Evolutionary conservation across 2,329 filamentous ascomycete genomes (phyloP), one percentile per base, ranked within the genome.

Genomic region (Paraphoma sp.): DNA sequence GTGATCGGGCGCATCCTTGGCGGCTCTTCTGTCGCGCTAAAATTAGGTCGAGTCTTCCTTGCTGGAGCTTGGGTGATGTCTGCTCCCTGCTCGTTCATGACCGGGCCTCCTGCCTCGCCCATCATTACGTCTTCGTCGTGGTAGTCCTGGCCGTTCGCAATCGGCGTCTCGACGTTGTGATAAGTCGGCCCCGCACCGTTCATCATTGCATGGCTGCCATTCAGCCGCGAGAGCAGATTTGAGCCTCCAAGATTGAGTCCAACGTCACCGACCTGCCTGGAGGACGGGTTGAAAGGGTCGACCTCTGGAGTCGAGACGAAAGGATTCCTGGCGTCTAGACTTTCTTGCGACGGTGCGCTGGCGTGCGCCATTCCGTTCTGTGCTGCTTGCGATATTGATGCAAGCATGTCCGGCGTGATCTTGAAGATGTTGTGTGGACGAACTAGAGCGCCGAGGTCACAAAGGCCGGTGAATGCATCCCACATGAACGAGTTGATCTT

Each of bases 401-500:
- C 78, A 51, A 85, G 77, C 76, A 90, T 83, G 60, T 90, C 88
- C 18, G 84, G 79, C 14, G 85, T 92, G 66, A 90, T 80, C 72
- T 88, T 92, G 80, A 97, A 99, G 60, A 97, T 90, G 69, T 96
- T 97, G 28, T 88, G 85, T 9, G 95, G 87, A 53, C 91, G 88
- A 52, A 98, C 84, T 63, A 88, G 88, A 44, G 92, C 89, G 80
- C 86, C 87, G 43, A 86, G 91, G 71, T 97, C 93, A 73, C 93
- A 97, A 7, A 99, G 84, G 14, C 87, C 89, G 18, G 89, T 88
- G 69, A 98, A 98, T 0, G 94, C 93, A 81, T 99, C 95, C 95
- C 95, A 99, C 86, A 97, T 95, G 77, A 98, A 94, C 1, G 95
- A 93, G 70, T 98, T 99, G 52, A 88, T 77, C 78, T 93, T 96